Conservation (phyloP, 371 early-diverging fungal species). For the Blastocladiella emersonii region DNA sequence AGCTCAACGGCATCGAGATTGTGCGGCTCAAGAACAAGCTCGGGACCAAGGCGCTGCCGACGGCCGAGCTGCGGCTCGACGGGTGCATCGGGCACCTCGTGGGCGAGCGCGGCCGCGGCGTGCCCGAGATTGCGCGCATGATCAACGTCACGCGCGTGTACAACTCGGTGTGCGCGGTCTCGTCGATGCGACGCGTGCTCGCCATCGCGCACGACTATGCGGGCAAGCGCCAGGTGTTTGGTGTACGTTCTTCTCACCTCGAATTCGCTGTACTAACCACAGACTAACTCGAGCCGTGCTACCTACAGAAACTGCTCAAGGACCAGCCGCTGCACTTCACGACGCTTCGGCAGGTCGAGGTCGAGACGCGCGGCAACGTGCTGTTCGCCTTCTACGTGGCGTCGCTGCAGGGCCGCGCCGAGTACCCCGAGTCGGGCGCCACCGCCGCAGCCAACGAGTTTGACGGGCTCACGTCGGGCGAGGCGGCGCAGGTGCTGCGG, state of each 20-base stretch:
- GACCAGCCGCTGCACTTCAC: slow-evolving; percentile 44
- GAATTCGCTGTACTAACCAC: background rate
- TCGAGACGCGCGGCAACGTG: slow-evolving; percentile 29
- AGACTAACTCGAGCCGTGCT: no score
- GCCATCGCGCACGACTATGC: slow-evolving; percentile 46
- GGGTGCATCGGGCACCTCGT: slow-evolving; percentile 42
- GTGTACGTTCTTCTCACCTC: background rate
- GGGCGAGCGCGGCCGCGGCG: slow-evolving; percentile 39
- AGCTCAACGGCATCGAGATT: slow-evolving; percentile 42
- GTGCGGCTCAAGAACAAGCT: slow-evolving; percentile 50
- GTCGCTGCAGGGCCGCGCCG: slow-evolving; percentile 37
- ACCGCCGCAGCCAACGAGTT: background rate
- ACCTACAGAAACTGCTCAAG: slow-evolving; percentile 13
- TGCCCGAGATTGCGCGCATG: slow-evolving; percentile 41
- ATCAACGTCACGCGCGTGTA: slow-evolving; percentile 53
- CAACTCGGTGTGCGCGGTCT: slow-evolving; percentile 31
- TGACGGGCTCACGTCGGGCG: background rate
- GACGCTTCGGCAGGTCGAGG: slow-evolving; percentile 37
- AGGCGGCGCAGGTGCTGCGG: slow-evolving; percentile 29
- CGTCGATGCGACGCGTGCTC: slow-evolving; percentile 30
- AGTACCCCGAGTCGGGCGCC: slow-evolving; percentile 9
- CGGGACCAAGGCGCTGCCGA: slow-evolving; percentile 51
- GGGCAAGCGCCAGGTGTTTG: slow-evolving; percentile 27
- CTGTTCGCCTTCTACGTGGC: slow-evolving; percentile 41
- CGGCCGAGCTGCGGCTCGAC: slow-evolving; percentile 49